Conservation (phyloP, 2,329 filamentous ascomycete species). For the Beauveria caledonica region DNA sequence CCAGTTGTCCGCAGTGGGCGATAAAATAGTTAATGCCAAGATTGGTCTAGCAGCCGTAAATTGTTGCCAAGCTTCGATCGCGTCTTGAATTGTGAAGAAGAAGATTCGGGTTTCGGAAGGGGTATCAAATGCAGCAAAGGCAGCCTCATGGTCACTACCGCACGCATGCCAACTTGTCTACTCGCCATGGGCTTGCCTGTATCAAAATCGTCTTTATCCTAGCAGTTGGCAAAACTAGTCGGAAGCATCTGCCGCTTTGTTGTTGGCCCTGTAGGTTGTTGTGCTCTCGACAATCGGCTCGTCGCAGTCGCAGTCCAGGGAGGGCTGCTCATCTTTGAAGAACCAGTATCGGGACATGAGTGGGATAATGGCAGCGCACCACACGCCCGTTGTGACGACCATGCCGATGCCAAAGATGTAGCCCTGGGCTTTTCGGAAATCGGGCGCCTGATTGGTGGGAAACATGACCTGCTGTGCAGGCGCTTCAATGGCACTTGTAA, state of each 20-base stretch:
- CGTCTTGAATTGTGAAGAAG: not conserved
- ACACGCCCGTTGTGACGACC: slow-evolving; percentile 8
- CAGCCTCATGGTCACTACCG: too few species aligned
- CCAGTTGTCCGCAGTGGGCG: not conserved
- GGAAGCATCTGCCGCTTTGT: not conserved
- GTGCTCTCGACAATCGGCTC: not conserved
- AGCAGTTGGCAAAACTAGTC: not conserved
- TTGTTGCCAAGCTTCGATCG: not conserved
- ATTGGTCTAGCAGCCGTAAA: not conserved
- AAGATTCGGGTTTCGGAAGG: not conserved
- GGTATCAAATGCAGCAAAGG: not conserved
- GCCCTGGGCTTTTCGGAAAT: slow-evolving; percentile 5
- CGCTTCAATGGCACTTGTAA: slow-evolving; percentile 6
- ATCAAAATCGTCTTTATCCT: too few species aligned
- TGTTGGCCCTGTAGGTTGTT: not conserved
- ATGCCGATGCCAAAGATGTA: slow-evolving; percentile 9
- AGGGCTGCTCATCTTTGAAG: not conserved
- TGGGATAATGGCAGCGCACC: slow-evolving; percentile 8
- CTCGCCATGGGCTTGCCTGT: not conserved
- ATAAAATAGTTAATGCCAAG: not conserved
- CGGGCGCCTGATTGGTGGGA: slow-evolving; percentile 5
- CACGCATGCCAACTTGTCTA: not conserved
- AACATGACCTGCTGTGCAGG: slow-evolving; percentile 12
- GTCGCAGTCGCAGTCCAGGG: slow-evolving; percentile 1
- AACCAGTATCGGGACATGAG: slow-evolving; percentile 6